phyloP scores from a whole-genome alignment of 495 filamentous ascomycete species.

The Usnea hakonensis region DNA sequence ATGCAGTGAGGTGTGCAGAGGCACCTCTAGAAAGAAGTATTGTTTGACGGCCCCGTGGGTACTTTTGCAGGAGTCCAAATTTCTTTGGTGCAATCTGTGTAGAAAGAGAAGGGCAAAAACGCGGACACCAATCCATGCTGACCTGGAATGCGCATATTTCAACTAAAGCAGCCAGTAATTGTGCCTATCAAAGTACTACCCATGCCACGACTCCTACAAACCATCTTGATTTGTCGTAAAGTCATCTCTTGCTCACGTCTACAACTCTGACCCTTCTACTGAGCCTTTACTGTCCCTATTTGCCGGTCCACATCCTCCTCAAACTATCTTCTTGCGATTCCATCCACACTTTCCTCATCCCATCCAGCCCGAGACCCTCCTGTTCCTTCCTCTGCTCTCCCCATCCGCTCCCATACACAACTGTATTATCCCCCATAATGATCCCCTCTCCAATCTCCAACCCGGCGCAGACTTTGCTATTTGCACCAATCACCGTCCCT shows the following conservation, averaged over 20 bases:
- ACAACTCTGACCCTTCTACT: not conserved
- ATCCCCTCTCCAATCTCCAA: constrained; percentile 13
- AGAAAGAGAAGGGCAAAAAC: too few species aligned
- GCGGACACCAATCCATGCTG: not conserved
- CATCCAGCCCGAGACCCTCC: constrained; percentile 4
- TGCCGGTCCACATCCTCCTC: constrained; percentile 18
- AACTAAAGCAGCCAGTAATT: not conserved
- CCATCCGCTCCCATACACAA: constrained; percentile 19
- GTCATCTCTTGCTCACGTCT: not conserved
- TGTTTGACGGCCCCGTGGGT: too few species aligned
- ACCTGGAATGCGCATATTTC: not conserved
- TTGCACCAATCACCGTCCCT: constrained; percentile 57
- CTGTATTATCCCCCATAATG: constrained; percentile 14
- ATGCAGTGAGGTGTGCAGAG: too few species aligned
- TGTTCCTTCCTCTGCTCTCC: constrained; percentile 9
- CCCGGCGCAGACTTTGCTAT: constrained; percentile 30
- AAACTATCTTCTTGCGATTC: constrained; percentile 8
- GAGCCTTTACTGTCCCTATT: not conserved
- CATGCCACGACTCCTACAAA: not conserved
- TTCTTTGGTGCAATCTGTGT: too few species aligned
- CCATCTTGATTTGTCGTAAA: not conserved
- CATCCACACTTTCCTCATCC: constrained; percentile 5
- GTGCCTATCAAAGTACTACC: not conserved
- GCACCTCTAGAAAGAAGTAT: too few species aligned
- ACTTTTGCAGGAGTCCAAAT: too few species aligned